Base-by-base conservation (phyloP, 2,329 filamentous ascomycete species). In the Fusarium keratoplasticum region DNA sequence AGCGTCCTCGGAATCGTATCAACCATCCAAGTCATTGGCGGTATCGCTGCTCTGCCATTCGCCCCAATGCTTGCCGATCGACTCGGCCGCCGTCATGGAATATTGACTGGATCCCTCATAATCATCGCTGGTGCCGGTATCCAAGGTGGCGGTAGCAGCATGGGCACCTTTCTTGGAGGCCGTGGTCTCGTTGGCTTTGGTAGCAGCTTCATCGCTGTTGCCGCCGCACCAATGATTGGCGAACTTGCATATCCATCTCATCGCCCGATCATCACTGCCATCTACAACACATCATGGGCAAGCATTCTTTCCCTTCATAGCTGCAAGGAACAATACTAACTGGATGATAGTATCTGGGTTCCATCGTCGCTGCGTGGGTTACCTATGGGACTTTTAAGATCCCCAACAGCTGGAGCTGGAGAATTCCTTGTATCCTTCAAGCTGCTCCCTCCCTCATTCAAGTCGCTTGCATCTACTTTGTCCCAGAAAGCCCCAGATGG, bases 271-370 rank as follows among this genome's bases (percentile, higher is more conserved):
- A 63, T 80, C 27, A 88, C 86, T 1, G 86, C 86, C 4, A 80
- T 89, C 5, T 89, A 87, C 81, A 88, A 88, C 63, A 85, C 74
- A 4, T 71, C 75, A 25, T 80, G 73, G 61, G 33, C 3, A 35
- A 36, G 35, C 6, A 36, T 36, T 47, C 67, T 13, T 16, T 29
- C 8, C 13, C 5, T n/a, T 22, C 14, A 47, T 5, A 20, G 9
- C 18, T 27, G 13, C 18, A 25, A 60, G 6, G 14, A 3, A 25
- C 10, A 31, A 18, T 18, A 11, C 27, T 52, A 31, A 29, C 9
- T 22, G 3, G 20, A 2, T 33, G 1, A 8, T n/a, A 72, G 80
- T 87, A 86, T 67, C 76, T 87, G 18, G 80, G 80, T 1, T 70
- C 78, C 1, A 79, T 80, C n/a, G 52, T 80, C 7, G 78, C 78